Evolutionary conservation across 2,329 filamentous ascomycete genomes (phyloP).

Genomic region (Aspergillus tanneri): DNA sequence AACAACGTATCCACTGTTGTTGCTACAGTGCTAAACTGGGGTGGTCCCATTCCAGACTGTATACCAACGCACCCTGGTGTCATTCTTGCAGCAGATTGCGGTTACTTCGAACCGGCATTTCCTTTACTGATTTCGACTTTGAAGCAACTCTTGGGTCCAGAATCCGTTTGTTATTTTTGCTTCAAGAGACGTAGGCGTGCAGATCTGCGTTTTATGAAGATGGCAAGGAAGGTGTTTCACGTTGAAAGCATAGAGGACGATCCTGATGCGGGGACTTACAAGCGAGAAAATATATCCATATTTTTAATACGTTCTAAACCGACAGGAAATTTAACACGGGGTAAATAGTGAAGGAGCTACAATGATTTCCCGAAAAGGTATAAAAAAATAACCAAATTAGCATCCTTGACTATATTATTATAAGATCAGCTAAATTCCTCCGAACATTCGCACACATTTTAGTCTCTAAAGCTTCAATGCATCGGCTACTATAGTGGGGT

Average conservation of each 20-base stretch:
- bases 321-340: no score
- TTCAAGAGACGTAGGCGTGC: constrained; percentile 90
- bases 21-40: constrained; percentile 78
- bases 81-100: constrained; percentile 92
- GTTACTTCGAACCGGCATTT: constrained; percentile 96
- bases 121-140: constrained; percentile 80
- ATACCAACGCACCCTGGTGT: constrained; percentile 63
- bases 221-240: constrained; percentile 64
- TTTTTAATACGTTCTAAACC: constrained; percentile 36
- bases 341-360: no score
- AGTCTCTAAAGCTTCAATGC: constrained; percentile 36
- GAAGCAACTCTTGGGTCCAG: constrained; percentile 65
- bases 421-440: no score
- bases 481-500: constrained; percentile 28
- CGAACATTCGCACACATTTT: background rate
- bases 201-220: constrained; percentile 72
- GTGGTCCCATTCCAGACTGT: constrained; percentile 41
- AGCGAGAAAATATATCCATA: constrained; percentile 41
- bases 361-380: no score
- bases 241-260: constrained; percentile 64
- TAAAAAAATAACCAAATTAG: no score
- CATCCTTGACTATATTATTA: no score
- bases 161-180: constrained; percentile 78
- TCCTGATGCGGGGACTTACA: constrained; percentile 34
- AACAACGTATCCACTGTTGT: constrained; percentile 68